A percentile compares a stretch with the other conserved stretches of the same genome.
These are phyloP conservation scores for Syzygium jambos DNA, from an alignment of 345 rosid genomes.

Conservation along the genomic window DNA sequence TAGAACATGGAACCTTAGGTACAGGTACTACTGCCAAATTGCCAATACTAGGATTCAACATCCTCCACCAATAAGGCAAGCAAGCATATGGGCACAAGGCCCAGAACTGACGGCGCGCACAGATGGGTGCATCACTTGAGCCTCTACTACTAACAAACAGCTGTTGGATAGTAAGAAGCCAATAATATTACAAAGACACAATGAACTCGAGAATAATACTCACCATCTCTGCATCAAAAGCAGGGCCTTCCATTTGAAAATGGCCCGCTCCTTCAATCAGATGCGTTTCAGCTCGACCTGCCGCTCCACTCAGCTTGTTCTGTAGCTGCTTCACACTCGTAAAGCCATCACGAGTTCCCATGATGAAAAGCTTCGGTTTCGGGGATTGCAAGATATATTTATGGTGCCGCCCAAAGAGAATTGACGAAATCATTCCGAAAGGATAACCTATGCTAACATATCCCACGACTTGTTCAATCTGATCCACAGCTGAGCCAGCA, in stretches of 20 bases:
- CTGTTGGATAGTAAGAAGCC: neutral
- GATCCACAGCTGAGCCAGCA: conserved; percentile 85
- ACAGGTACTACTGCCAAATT: neutral
- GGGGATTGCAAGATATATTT: conserved; percentile 62
- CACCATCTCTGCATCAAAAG: conserved; percentile 72
- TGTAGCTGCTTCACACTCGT: conserved; percentile 79
- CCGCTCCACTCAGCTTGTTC: conserved; percentile 66
- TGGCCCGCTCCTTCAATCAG: conserved; percentile 84
- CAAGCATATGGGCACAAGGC: neutral
- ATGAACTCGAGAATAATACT: conserved; percentile 47
- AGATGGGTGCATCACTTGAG: neutral
- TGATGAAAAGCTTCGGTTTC: conserved; percentile 83
- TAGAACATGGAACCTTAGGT: neutral
- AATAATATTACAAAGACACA: conserved; percentile 33
- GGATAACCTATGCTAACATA: conserved; percentile 88
- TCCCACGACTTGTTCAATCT: conserved; percentile 66
- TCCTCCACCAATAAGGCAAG: neutral
- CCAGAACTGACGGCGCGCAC: neutral
- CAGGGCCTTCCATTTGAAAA: conserved; percentile 95
- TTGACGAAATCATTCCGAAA: conserved; percentile 69
- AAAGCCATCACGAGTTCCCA: conserved; percentile 95
- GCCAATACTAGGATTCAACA: neutral
- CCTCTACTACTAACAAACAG: neutral
- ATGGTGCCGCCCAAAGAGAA: conserved; percentile 86
- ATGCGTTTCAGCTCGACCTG: conserved; percentile 58